Base-by-base conservation (phyloP, 1,284 basidiomycete genomes). In the Caloboletus firmus region DNA sequence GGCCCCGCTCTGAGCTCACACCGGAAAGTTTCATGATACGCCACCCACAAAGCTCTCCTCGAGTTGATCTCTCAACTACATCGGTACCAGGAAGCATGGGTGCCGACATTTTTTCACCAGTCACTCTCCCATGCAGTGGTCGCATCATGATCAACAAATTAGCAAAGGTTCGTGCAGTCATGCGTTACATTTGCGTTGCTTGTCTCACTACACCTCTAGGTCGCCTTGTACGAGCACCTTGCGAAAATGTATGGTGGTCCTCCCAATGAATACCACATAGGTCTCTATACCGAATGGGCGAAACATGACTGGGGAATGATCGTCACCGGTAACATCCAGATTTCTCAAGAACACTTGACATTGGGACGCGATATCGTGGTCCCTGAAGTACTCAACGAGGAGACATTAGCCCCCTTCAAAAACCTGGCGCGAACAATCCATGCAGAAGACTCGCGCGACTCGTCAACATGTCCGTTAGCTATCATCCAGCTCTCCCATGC, bases 181-280 rank as follows among this genome's bases (percentile, higher is more conserved):
- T 26, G 15, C 30, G 12, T 40, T 26, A 17, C 13, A 30, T 40
- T 3, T 7, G 13, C 5, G 6, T 17, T 26, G 3, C 18, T 22
- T 8, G 15, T 17, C 39, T 56, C 41, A 62, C 39, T 22, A 8
- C 34, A 24, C 4, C 1, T 32, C 35, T 30, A 92, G 89, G 86
- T 84, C 20, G 87, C 94, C 0, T 80, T 94, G 81, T 94, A 94
- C 62, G 94, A 96, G 69, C 88, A 93, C 61, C 76, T 94, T n/a
- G 79, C 83, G 0, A 57, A 72, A 2, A 74, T 89, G 31, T 74
- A 75, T 13, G 91, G 91, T n/a, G 89, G 90, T 0, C 79, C 81
- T 15, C 93, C 93, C 0, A 90, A 87, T 55, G 62, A 73, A 17
- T 70, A 77, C 35, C 89, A 93, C 66, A 71, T 79, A 37, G 66